Conservation (phyloP, 805 yeast genomes). For the Cephaloascus fragrans region DNA sequence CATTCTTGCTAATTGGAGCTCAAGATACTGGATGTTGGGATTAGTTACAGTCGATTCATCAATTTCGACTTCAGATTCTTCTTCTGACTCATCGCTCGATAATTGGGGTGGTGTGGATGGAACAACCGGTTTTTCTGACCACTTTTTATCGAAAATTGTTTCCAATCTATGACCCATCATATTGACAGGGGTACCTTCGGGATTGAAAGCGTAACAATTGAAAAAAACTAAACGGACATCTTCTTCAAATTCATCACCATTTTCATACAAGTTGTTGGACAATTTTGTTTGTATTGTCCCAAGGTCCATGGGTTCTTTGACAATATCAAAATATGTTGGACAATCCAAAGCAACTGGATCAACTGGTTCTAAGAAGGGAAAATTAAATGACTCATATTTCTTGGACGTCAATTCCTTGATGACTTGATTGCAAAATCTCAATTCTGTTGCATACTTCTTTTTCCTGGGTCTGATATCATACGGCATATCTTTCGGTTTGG, state of each 20-base stretch:
- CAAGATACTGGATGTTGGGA: constrained; percentile 85
- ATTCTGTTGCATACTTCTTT: constrained; percentile 84
- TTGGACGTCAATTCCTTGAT: constrained; percentile 75
- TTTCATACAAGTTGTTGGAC: constrained; percentile 79
- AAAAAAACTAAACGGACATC: constrained; percentile 79
- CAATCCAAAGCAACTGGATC: constrained; percentile 91
- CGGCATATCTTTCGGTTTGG: constrained; percentile 87
- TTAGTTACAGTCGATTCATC: constrained; percentile 57
- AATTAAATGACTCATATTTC: constrained; percentile 75
- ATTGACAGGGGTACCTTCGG: constrained; percentile 94
- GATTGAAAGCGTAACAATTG: constrained; percentile 89
- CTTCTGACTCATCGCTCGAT: constrained; percentile 27
- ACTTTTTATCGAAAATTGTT: constrained; percentile 73
- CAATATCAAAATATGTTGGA: constrained; percentile 80
- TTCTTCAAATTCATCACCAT: constrained; percentile 76
- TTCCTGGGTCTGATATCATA: constrained; percentile 86
- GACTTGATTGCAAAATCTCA: constrained; percentile 75
- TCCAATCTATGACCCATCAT: constrained; percentile 92
- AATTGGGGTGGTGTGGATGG: constrained; percentile 53
- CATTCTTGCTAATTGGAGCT: constrained; percentile 80
- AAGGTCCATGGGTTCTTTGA: constrained; percentile 92
- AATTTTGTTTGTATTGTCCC: constrained; percentile 75
- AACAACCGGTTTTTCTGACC: constrained; percentile 59
- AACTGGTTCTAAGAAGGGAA: constrained; percentile 89
- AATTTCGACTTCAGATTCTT: constrained; percentile 27